Evolutionary conservation across 2,329 filamentous ascomycete species (phyloP), one percentile per base, ranked within the genome.

Genomic region (Pezicula carpinea): DNA sequence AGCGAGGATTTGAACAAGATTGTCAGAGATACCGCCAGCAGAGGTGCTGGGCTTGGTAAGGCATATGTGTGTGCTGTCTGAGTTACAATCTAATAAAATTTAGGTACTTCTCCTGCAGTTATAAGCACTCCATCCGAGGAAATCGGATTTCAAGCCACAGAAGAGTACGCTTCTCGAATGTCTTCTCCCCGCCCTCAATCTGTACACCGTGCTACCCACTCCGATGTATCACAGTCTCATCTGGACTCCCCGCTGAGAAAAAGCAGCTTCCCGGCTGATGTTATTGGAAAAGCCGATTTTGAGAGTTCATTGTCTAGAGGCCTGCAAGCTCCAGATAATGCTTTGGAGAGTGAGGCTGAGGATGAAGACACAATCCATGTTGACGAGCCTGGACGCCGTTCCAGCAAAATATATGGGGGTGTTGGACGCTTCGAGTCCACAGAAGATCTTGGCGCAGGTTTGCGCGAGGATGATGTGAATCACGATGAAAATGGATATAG

Each of bases 1-100:
- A 91, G 87, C 59, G 87, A 89, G 35, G 88, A 96, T 61, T 70
- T 97, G 57, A 95, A 96, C 69, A 90, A 87, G 69, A 84, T 97
- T 56, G 90, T 97, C 48, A 80, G 83, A 53, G 79, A 87, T 35
- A 89, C 85, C 32, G 68, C 75, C 46, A 76, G 68, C 57, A 75
- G 71, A 56, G 74, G 75, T 46, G 66, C 66, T 59, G 73, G 72
- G 57, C 65, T 74, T 58, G 75, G 75, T 77, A 75, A 70, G 69
- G 50, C 35, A 54, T 46, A 59, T 49, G 50, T 44, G 54, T 57
- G 51, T 54, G 44, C 46, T 47, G 46, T 54, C 43, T 50, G 51
- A 50, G 46, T 49, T 53, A 47, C 50, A 54, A 46, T 57, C 56
- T 63, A 58, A 67, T 61, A 49, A 39, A 41, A 55, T 54, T 49